Conservation (phyloP, 257 asterid genomes). For the Salvia splendens region DNA sequence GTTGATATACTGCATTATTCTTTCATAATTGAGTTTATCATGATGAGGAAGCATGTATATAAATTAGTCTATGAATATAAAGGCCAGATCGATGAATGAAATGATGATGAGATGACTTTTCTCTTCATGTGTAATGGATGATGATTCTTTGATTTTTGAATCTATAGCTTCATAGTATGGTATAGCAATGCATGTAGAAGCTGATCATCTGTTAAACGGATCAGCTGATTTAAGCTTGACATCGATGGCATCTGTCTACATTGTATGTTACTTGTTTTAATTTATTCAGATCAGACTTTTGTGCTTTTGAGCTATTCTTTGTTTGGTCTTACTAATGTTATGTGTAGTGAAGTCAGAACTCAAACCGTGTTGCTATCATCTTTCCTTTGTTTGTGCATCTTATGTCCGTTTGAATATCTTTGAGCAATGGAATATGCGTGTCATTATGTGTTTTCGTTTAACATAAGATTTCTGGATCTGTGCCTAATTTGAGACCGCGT, state of each 20-base stretch:
- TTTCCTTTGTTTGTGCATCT: slow-evolving; percentile 6
- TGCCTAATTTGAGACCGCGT: background rate
- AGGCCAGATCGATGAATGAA: background rate
- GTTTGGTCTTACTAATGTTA: background rate
- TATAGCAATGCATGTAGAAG: background rate
- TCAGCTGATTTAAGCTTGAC: background rate
- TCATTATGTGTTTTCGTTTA: slow-evolving; percentile 12
- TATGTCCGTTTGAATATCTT: slow-evolving; percentile 1
- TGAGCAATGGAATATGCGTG: slow-evolving; percentile 14
- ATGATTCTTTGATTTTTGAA: slow-evolving; percentile 8
- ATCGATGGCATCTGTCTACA: background rate
- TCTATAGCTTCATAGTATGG: slow-evolving; percentile 19
- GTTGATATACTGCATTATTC: background rate
- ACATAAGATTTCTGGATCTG: background rate
- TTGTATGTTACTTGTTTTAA: background rate
- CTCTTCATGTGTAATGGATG: background rate
- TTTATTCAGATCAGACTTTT: background rate
- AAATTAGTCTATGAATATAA: background rate
- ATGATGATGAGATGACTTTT: background rate
- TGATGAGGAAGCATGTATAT: background rate
- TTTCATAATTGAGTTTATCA: background rate
- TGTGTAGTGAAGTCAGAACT: background rate
- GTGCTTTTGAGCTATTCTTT: background rate
- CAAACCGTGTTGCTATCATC: background rate
- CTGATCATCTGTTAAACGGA: background rate